Conservation (phyloP, 208 protist species). For the Trichomonas tenax region DNA sequence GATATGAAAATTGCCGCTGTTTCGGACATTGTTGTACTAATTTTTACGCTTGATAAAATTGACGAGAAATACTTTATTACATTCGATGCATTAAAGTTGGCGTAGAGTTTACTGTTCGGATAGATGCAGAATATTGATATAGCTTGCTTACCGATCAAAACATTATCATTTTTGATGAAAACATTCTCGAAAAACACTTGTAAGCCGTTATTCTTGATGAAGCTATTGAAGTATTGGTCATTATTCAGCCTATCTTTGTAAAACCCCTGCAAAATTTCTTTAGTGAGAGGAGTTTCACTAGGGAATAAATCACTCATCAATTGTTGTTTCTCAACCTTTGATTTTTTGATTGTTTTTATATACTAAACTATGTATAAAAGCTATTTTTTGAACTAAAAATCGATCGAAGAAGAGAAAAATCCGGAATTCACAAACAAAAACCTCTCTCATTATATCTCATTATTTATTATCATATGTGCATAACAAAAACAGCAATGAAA, state of each 20-base stretch:
- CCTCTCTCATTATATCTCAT: no score
- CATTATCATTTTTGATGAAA: background rate
- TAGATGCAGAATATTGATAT: background rate
- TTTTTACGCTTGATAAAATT: background rate
- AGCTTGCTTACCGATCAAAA: background rate
- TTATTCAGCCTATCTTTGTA: background rate
- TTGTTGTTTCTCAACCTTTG: no score
- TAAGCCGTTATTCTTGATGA: background rate
- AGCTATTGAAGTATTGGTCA: background rate
- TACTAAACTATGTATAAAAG: no score
- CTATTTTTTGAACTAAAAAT: no score
- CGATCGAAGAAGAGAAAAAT: no score
- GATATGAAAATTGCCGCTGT: background rate
- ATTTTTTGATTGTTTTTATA: no score
- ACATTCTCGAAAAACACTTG: background rate
- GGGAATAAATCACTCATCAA: background rate
- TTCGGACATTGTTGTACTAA: background rate
- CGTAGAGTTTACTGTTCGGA: background rate
- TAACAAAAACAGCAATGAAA: no score
- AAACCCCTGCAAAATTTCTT: background rate
- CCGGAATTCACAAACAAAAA: no score
- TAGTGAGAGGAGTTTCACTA: background rate
- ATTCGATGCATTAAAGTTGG: background rate
- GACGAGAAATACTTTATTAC: background rate
- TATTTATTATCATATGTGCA: no score